Evolutionary conservation across 129 eudicot species (phyloP).

Genomic region (Lactuca sativa): DNA sequence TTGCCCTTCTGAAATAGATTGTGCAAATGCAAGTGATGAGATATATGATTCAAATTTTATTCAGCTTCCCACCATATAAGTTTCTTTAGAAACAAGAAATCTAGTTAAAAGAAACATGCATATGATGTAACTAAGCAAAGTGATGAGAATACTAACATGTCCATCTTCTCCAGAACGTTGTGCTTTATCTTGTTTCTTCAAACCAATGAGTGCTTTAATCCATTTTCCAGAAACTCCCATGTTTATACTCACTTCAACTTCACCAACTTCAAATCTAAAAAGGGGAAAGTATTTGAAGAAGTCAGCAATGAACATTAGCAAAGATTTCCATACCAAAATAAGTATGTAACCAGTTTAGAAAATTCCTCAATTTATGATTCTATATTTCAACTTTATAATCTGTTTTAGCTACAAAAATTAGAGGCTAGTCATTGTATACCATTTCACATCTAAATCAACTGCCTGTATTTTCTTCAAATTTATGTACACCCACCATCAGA

Average conservation of each 20-base stretch:
- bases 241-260: conserved; percentile 18
- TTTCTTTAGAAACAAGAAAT: not conserved
- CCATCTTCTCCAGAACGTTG: conserved; percentile 59
- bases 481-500: not conserved
- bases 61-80: not conserved
- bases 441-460: conserved; percentile 7
- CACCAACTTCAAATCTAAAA: conserved; percentile 37
- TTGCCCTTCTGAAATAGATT: conserved; percentile 44
- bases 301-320: not conserved
- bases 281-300: not conserved
- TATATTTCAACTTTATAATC: not conserved
- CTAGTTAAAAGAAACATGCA: conserved; percentile 11
- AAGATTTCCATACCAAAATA: conserved; percentile 8
- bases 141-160: conserved; percentile 45
- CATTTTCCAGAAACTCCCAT: conserved; percentile 94
- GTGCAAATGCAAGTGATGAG: conserved; percentile 15
- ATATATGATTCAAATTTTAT: not conserved
- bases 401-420: not conserved
- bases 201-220: conserved; percentile 74
- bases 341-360: not conserved
- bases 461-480: not conserved
- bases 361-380: not conserved
- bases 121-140: conserved; percentile 7
- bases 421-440: not conserved
- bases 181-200: conserved; percentile 76